Percentiles rank a stretch among this genome's conserved stretches.
These are phyloP conservation scores for Trichoderma sp. DNA, from an alignment of 2,329 filamentous ascomycete species.

Conservation along the genomic window DNA sequence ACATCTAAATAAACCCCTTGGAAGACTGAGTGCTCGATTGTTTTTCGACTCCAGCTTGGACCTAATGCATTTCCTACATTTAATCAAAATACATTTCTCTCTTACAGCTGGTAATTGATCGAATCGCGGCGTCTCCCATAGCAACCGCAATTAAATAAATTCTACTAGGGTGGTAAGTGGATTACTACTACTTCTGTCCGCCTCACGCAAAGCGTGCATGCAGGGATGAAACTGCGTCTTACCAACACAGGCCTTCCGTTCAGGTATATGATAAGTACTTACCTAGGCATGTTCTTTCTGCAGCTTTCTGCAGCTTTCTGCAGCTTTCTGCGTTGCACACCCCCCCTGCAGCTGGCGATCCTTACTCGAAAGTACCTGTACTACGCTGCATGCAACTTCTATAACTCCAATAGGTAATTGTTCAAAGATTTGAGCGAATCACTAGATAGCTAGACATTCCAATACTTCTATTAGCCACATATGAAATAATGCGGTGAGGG, in stretches of 20 bases:
- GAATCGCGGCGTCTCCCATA: no score
- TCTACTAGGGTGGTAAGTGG: not conserved
- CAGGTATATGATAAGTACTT: no score
- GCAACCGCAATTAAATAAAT: not conserved
- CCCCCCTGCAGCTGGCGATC: no score
- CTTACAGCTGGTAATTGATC: not conserved
- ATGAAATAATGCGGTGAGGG: not conserved
- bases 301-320: no score
- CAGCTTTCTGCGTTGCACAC: no score
- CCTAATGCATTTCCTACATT: not conserved
- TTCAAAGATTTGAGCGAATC: not conserved
- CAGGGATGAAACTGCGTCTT: not conserved
- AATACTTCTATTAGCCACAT: not conserved
- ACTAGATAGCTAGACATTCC: not conserved
- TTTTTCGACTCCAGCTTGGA: no score
- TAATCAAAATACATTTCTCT: not conserved
- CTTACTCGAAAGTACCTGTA: no score
- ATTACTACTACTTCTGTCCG: not conserved
- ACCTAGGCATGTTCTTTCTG: no score
- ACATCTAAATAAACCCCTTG: not conserved
- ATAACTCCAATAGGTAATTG: not conserved
- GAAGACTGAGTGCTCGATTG: no score
- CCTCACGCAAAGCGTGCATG: not conserved
- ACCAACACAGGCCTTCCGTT: no score
- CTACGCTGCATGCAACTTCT: no score